These are phyloP conservation scores for Hibiscus tridactylites DNA, from an alignment of 345 rosid species.

Conservation along the genomic window DNA sequence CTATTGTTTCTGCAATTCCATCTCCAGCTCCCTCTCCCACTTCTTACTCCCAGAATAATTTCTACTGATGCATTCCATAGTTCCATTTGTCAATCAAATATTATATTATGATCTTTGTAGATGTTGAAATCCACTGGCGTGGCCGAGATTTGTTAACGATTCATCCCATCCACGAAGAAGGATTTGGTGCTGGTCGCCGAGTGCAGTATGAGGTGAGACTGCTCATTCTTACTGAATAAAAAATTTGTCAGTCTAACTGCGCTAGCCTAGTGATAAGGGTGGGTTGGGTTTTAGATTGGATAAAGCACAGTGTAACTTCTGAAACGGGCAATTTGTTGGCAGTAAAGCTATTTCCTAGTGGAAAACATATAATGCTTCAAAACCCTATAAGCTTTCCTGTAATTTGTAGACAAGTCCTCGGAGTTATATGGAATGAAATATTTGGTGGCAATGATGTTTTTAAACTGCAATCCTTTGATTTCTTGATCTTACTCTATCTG, in stretches of 20 bases:
- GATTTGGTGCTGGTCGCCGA: conserved; percentile 49
- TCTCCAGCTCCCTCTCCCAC: background rate
- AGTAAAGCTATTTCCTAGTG: no score
- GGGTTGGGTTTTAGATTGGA: no score
- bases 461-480: no score
- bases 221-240: background rate
- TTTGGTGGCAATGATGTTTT: no score
- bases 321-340: background rate
- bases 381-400: no score
- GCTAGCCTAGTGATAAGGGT: no score
- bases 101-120: conserved; percentile 25
- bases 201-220: conserved; percentile 53
- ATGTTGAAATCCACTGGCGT: conserved; percentile 60
- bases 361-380: no score
- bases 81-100: background rate
- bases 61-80: background rate
- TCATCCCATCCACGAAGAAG: conserved; percentile 44
- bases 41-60: background rate
- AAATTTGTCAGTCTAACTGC: no score
- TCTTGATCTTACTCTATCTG: no score
- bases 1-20: background rate
- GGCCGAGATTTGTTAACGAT: conserved; percentile 34
- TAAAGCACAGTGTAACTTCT: background rate
- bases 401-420: no score
- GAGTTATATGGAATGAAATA: no score